Percentiles rank a stretch among this genome's conserved stretches.
These are phyloP conservation scores for Nigrospora osmanthi DNA, from an alignment of 2,329 filamentous ascomycete genomes.

Conservation along the genomic window DNA sequence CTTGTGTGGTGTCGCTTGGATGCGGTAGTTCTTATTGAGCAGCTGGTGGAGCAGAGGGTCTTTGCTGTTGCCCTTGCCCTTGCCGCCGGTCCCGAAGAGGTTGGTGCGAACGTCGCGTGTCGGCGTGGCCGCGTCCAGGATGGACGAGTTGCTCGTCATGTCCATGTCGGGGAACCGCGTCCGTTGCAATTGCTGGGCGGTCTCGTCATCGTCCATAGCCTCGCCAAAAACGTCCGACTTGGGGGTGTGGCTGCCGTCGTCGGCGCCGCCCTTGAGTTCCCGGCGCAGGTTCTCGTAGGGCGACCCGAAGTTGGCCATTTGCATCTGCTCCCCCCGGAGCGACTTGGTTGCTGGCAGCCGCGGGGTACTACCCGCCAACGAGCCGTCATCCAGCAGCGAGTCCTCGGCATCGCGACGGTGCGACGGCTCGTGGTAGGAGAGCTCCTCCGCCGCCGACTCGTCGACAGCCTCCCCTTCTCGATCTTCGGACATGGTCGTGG, in stretches of 20 bases:
- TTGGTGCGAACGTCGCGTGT: slow-evolving; percentile 5
- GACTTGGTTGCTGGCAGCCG: slow-evolving; percentile 45
- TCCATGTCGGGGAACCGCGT: slow-evolving; percentile 54
- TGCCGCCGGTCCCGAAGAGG: slow-evolving; percentile 12
- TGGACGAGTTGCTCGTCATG: slow-evolving; percentile 53
- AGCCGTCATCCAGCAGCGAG: slow-evolving; percentile 57
- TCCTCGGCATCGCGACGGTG: slow-evolving; percentile 39
- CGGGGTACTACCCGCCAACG: slow-evolving; percentile 63
- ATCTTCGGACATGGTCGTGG: slow-evolving; percentile 24
- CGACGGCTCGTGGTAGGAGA: slow-evolving; percentile 25
- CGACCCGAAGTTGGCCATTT: slow-evolving; percentile 60
- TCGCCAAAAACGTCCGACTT: slow-evolving; percentile 25
- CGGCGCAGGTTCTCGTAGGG: slow-evolving; percentile 69
- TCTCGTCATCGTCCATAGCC: slow-evolving; percentile 28
- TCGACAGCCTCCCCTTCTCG: neutral
- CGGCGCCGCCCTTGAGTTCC: slow-evolving; percentile 44
- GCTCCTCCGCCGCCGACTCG: slow-evolving; percentile 11
- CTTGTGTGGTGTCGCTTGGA: slow-evolving; percentile 84
- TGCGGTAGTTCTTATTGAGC: slow-evolving; percentile 91
- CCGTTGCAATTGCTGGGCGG: slow-evolving; percentile 39
- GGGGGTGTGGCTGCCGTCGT: slow-evolving; percentile 22
- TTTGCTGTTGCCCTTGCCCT: slow-evolving; percentile 30
- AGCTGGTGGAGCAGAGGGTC: slow-evolving; percentile 84
- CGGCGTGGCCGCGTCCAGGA: slow-evolving; percentile 30
- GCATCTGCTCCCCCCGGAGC: slow-evolving; percentile 28